Evolutionary conservation across 129 eudicot genomes (phyloP).

Genomic region (Lonicera japonica): DNA sequence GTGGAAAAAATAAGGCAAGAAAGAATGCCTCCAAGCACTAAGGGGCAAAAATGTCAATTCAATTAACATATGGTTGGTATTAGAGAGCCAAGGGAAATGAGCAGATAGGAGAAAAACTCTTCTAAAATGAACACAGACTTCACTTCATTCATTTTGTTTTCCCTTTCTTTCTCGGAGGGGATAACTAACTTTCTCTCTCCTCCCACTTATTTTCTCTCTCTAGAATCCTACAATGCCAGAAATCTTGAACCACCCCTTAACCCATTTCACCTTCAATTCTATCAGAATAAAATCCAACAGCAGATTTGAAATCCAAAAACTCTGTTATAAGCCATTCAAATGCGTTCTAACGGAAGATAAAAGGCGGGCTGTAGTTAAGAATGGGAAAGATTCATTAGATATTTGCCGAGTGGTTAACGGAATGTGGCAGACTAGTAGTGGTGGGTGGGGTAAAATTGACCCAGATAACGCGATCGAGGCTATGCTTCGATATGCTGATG

Average conservation of each 20-base stretch:
- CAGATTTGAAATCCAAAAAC: conserved; percentile 13
- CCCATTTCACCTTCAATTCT: conserved; percentile 28
- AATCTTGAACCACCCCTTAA: conserved; percentile 27
- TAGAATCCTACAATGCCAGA: conserved; percentile 24
- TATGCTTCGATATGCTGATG: conserved; percentile 70
- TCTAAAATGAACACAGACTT: neutral
- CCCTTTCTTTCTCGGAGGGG: neutral
- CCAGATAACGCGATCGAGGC: conserved; percentile 51
- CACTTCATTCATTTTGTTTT: neutral
- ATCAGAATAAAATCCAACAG: conserved; percentile 11
- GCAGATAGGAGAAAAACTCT: conserved; percentile 4
- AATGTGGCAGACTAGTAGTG: conserved; percentile 78
- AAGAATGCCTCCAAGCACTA: neutral
- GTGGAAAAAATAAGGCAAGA: neutral
- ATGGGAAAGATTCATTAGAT: conserved; percentile 64
- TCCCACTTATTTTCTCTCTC: neutral
- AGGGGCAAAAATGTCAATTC: neutral
- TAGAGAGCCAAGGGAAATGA: neutral
- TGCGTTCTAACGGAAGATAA: conserved; percentile 45
- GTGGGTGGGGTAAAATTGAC: conserved; percentile 74
- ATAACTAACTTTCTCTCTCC: neutral
- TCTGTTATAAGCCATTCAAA: conserved; percentile 14
- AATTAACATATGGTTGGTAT: neutral
- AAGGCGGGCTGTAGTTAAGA: conserved; percentile 47
- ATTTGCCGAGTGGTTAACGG: conserved; percentile 71